phyloP scores from a whole-genome alignment of 805 yeast species.

The Candida patagonica region DNA sequence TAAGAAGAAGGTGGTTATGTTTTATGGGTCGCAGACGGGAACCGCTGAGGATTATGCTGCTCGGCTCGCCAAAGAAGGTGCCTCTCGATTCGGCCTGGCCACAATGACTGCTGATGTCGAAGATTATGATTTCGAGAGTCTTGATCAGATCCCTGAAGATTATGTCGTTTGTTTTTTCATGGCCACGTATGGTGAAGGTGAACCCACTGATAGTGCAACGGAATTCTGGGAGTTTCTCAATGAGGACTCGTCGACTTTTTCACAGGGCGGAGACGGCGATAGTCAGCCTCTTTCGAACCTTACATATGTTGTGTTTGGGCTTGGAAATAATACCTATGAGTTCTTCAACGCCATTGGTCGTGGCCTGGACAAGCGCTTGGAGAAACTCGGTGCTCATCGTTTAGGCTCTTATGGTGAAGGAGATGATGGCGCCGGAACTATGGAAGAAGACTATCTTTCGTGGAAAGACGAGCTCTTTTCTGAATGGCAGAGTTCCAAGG shows the following conservation, averaged over 20 bases:
- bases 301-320: constrained; percentile 72
- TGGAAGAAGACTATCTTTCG: constrained; percentile 88
- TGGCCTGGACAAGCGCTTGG: constrained; percentile 40
- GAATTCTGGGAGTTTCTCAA: constrained; percentile 61
- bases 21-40: constrained; percentile 96
- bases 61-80: constrained; percentile 81
- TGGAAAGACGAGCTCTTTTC: constrained; percentile 83
- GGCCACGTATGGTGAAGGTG: constrained; percentile 98
- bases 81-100: constrained; percentile 68
- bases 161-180: constrained; percentile 64
- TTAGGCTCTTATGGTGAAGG: constrained; percentile 82
- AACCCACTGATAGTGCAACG: constrained; percentile 91
- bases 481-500: constrained; percentile 50
- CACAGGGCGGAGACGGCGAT: constrained; percentile 23
- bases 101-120: constrained; percentile 84
- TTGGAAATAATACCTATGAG: constrained; percentile 93
- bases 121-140: constrained; percentile 73
- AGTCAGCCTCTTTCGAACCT: constrained; percentile 40
- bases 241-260: constrained; percentile 43
- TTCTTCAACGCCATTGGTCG: constrained; percentile 76
- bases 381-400: constrained; percentile 59
- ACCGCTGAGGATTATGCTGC: constrained; percentile 96
- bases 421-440: constrained; percentile 89
- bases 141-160: constrained; percentile 52
- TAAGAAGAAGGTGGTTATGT: constrained; percentile 66